Evolutionary conservation across 1,284 basidiomycete species (phyloP), one percentile per base, ranked within the genome.

Genomic region (Heterobasidion occidentale): DNA sequence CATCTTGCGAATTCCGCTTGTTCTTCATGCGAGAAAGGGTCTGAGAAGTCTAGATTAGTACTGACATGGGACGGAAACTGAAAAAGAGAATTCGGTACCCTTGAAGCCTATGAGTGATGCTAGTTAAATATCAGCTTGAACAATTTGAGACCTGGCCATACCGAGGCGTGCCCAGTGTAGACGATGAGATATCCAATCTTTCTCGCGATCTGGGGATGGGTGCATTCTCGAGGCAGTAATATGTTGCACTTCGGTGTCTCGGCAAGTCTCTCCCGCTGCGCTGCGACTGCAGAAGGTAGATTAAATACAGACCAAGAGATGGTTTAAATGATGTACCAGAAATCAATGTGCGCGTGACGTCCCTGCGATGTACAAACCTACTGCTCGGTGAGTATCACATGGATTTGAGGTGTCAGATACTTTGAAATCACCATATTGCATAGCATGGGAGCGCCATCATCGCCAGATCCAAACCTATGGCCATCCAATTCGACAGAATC

Each of bases 401-500:
- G 12, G 9, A 42, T 42, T 42, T 42, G 38, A 42, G 11, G 38
- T 42, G 38, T n/a, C n/a, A n/a, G n/a, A 42, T 42, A 42, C 12
- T 42, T 42, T 42, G n/a, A 12, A 42, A 42, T 86, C 20, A 82
- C 64, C 14, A 84, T 68, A 51, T 75, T 81, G 63, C 84, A 86
- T 68, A 86, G 72, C 78, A 84, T 82, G 0, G 83, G 84, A 1
- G 80, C 81, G 11, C 84, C 83, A 50, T 80, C 78, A 53, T 84
- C 81, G 17, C 76, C 74, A 0, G 77, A 62, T 1, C 73, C 78
- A 62, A 81, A 86, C 55, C 75, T 79, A 52, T 74, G 74, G 2
- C 83, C 82, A 58, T 77, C 73, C 2, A 84, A 67, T 59, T 86
- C 83, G 0, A 84, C 60, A 0, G 70, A 70, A 11, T 73, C 75